Base-by-base conservation (phyloP, 257 asterid species). In the Rauvolfia tetraphylla region DNA sequence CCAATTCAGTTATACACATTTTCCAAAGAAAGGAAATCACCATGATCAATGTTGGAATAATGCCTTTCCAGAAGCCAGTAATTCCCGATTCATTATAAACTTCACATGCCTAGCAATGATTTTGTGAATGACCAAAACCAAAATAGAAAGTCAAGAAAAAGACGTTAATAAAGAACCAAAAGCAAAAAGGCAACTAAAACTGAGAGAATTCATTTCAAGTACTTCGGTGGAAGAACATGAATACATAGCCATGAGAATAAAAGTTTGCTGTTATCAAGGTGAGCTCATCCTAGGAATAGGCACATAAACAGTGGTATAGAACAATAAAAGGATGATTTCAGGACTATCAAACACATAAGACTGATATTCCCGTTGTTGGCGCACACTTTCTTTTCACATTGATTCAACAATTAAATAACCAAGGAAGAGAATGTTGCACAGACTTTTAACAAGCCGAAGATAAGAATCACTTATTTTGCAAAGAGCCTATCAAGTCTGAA, bases 31-130 rank as follows among this genome's bases (percentile, higher is more conserved):
- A 54, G 68, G 72, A 85, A 83, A 76, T 77, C 74, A 85, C 97
- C 98, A 93, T 93, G 85, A 93, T 91, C 73, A 93, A 79, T 53
- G 98, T 86, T 53, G 98, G 98, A 74, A 93, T 49, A 38, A 90
- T 82, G 83, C 98, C 98, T 86, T 93, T 93, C 98, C 97, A 93
- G 82, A 90, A 90, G 76, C 98, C 98, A 75, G 86, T 46, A 72
- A 93, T 79, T 79, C 98, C 98, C 14, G 98, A 92, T 81, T 93
- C 98, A 51, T 82, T 80, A 79, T 85, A 88, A 85, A 93, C 92
- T 81, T 93, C 98, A 77, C 88, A 76, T 71, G 91, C 96, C 97
- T 92, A 88, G 86, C 80, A 89, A 83, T 74, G 68, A 82, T 72
- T 20, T n/a, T 2, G 27, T 5, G 58, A 4, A 33, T 31, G 33